Conservation (phyloP, 352 stramenopile species). For the Globisporangium carolinianum region DNA sequence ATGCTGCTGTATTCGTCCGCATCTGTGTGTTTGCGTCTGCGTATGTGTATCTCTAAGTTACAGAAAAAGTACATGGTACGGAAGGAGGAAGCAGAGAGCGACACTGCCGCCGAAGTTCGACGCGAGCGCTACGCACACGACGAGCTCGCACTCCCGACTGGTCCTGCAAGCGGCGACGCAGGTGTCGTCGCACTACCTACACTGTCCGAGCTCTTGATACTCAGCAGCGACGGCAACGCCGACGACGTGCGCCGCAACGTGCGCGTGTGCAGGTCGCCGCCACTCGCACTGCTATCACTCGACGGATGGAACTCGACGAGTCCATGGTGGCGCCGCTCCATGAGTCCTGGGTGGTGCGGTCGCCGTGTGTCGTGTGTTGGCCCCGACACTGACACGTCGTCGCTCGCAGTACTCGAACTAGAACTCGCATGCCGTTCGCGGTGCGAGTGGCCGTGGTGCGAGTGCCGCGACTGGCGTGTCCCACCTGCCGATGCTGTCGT, state of each 20-base stretch:
- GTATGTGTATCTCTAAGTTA: too few species aligned
- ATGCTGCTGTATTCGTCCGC: too few species aligned
- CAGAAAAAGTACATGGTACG: too few species aligned
- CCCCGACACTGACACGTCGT: neutral
- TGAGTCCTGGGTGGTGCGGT: conserved; percentile 1
- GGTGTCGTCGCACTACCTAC: neutral
- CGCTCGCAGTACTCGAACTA: neutral
- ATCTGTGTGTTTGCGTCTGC: too few species aligned
- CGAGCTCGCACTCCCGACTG: neutral
- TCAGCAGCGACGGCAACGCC: neutral
- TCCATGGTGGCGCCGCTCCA: conserved; percentile 2
- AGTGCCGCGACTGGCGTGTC: conserved; percentile 9
- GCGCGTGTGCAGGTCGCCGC: neutral
- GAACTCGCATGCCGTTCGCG: neutral
- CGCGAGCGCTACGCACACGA: neutral
- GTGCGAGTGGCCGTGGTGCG: conserved; percentile 7
- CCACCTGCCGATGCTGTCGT: neutral
- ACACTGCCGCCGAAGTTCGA: too few species aligned
- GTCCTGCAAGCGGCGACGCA: neutral
- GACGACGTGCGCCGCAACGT: conserved; percentile 1
- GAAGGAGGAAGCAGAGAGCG: too few species aligned
- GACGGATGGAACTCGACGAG: neutral
- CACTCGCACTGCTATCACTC: neutral
- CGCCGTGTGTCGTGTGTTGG: neutral
- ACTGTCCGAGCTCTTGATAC: neutral